Evolutionary conservation across 2,329 filamentous ascomycete species (phyloP).

Genomic region (Pseudocercospora fijiensis): DNA sequence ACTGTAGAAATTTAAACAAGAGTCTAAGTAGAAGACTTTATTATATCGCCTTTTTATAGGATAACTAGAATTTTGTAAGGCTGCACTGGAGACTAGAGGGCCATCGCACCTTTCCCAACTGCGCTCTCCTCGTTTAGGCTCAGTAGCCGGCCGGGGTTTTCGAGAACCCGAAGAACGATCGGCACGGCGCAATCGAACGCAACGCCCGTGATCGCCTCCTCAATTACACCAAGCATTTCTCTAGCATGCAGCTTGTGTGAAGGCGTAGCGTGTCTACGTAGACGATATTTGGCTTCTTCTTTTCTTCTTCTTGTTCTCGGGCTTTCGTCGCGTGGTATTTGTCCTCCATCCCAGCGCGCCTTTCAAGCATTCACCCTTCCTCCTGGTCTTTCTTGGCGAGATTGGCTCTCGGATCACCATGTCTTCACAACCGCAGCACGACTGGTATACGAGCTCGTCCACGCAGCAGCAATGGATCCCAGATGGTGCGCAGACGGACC

Average conservation of each 20-base stretch:
- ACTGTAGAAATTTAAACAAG: too few relatives aligned
- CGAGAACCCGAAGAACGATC: not conserved
- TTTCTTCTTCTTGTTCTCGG: not conserved
- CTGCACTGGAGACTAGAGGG: too few relatives aligned
- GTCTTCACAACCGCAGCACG: not conserved
- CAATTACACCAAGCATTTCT: not conserved
- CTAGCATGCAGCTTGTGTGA: not conserved
- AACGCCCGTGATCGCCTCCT: conserved; percentile 1
- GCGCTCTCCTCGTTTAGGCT: not conserved
- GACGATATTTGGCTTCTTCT: not conserved
- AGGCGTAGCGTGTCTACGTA: not conserved
- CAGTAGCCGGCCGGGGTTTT: not conserved
- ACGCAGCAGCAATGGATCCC: conserved; percentile 6
- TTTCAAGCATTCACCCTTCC: conserved; percentile 2
- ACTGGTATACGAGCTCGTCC: not conserved
- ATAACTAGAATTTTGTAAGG: too few relatives aligned
- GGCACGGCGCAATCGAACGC: not conserved
- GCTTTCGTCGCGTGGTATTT: not conserved
- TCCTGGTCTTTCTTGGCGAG: conserved; percentile 4
- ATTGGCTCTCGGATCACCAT: not conserved
- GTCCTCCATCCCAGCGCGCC: not conserved
- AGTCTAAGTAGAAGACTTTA: too few relatives aligned
- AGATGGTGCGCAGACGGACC: not conserved
- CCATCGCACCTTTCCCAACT: too few relatives aligned
- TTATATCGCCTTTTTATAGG: too few relatives aligned